Percentiles rank a stretch among this genome's conserved stretches.
phyloP scores from a whole-genome alignment of 371 early-diverging fungal genomes.

The Actinomucor elegans region DNA sequence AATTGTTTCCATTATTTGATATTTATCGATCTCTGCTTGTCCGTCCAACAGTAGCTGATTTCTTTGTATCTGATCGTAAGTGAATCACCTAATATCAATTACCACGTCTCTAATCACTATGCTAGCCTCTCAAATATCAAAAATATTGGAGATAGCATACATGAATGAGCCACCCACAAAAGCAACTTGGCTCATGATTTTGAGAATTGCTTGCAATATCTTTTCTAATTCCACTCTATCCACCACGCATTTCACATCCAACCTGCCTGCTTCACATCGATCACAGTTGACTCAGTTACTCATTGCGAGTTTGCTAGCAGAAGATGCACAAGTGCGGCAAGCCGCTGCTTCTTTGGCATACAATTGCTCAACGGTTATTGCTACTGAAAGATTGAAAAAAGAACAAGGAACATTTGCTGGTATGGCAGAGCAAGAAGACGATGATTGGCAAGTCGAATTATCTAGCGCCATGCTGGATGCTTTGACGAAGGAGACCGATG shows the following conservation, averaged over 20 bases:
- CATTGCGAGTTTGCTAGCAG: slow-evolving; percentile 57
- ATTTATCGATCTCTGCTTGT: slow-evolving; percentile 61
- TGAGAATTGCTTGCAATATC: slow-evolving; percentile 60
- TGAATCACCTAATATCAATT: background rate
- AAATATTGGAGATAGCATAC: slow-evolving; percentile 27
- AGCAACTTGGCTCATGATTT: slow-evolving; percentile 31
- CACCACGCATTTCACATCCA: slow-evolving; percentile 54
- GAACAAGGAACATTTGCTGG: slow-evolving; percentile 39
- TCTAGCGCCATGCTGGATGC: slow-evolving; percentile 64
- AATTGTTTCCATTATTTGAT: slow-evolving; percentile 68
- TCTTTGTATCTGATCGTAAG: slow-evolving; percentile 49
- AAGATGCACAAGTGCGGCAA: slow-evolving; percentile 59
- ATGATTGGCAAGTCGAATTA: slow-evolving; percentile 71
- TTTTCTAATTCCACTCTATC: slow-evolving; percentile 45
- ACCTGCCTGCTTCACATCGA: slow-evolving; percentile 46
- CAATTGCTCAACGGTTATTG: slow-evolving; percentile 57
- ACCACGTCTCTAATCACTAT: background rate
- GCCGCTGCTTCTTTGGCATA: slow-evolving; percentile 70
- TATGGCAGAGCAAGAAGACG: slow-evolving; percentile 54
- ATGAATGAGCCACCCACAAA: slow-evolving; percentile 15
- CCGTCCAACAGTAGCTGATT: slow-evolving; percentile 36
- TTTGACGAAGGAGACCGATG: slow-evolving; percentile 54
- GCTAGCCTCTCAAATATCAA: slow-evolving; percentile 33
- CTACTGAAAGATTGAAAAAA: slow-evolving; percentile 41
- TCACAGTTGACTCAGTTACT: slow-evolving; percentile 57